phyloP scores from a whole-genome alignment of 177 flowering plant species.

The Vitis hybrid region DNA sequence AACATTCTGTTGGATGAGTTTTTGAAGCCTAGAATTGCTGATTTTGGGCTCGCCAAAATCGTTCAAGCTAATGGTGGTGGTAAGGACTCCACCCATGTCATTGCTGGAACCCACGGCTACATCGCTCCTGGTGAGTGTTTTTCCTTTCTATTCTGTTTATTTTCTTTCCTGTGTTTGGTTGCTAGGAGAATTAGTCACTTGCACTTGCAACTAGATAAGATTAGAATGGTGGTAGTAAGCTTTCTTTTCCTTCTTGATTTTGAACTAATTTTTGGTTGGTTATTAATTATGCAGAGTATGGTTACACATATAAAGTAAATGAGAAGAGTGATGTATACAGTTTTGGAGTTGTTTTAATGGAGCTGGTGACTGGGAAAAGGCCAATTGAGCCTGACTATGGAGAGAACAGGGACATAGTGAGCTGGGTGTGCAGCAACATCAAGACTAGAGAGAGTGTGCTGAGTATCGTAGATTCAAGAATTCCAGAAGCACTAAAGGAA shows the following conservation, averaged over 20 bases:
- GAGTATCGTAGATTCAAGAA: slow-evolving; percentile 40
- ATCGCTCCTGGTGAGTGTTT: slow-evolving; percentile 54
- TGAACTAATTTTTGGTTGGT: too few relatives aligned
- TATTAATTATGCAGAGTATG: slow-evolving; percentile 46
- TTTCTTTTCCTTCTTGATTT: too few relatives aligned
- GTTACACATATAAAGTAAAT: slow-evolving; percentile 57
- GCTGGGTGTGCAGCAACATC: slow-evolving; percentile 44
- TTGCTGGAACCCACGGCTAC: slow-evolving; percentile 65
- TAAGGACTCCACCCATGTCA: slow-evolving; percentile 47
- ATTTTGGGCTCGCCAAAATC: slow-evolving; percentile 67
- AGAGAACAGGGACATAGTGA: slow-evolving; percentile 57
- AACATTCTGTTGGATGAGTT: slow-evolving; percentile 64
- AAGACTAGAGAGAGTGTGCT: slow-evolving; percentile 34
- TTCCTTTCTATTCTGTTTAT: background rate
- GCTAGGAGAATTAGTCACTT: background rate
- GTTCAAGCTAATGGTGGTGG: slow-evolving; percentile 23
- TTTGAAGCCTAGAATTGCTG: slow-evolving; percentile 64
- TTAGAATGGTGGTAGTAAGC: too few relatives aligned
- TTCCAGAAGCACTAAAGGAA: slow-evolving; percentile 37
- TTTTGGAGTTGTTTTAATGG: slow-evolving; percentile 74
- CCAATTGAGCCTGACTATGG: slow-evolving; percentile 64
- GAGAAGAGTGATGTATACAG: slow-evolving; percentile 82
- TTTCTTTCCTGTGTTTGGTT: background rate
- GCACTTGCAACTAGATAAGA: too few relatives aligned
- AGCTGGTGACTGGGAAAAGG: slow-evolving; percentile 61